phyloP scores from a whole-genome alignment of 768 basidiomycete genomes.

The Rossbeevera mucosa region DNA sequence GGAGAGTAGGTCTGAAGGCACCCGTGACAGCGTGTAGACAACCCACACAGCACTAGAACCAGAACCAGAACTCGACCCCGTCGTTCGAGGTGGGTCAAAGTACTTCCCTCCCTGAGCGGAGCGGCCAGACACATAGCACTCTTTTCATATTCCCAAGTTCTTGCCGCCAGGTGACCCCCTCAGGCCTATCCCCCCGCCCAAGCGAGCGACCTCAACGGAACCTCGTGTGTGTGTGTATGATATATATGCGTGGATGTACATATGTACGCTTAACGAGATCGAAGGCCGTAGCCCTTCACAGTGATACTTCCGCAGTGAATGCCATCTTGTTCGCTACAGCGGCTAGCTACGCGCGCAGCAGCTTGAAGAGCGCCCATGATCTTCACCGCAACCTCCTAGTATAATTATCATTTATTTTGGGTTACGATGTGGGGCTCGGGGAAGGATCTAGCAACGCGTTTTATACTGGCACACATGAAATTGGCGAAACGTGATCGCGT shows the following conservation, averaged over 20 bases:
- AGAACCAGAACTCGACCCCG: neutral
- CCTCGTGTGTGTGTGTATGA: slow-evolving; percentile 4
- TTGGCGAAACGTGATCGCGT: neutral
- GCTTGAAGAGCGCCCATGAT: neutral
- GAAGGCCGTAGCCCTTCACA: neutral
- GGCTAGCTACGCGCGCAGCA: neutral
- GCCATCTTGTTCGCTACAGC: neutral
- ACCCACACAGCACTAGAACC: neutral
- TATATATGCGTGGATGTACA: neutral
- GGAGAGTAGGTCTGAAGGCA: neutral
- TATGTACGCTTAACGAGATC: neutral
- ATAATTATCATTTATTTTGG: neutral
- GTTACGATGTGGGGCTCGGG: neutral
- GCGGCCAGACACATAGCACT: neutral
- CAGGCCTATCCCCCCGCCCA: too few species aligned
- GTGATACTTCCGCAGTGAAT: neutral
- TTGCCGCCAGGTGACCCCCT: neutral
- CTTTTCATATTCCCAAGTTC: neutral
- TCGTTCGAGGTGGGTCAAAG: neutral
- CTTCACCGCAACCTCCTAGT: neutral
- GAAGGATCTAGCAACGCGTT: neutral
- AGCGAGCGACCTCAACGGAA: slow-evolving; percentile 8
- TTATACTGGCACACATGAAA: neutral
- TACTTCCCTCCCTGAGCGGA: neutral
- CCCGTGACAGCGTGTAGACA: neutral